These are phyloP conservation scores for Beauveria bassiana DNA, from an alignment of 2,329 filamentous ascomycete species.

Conservation along the genomic window DNA sequence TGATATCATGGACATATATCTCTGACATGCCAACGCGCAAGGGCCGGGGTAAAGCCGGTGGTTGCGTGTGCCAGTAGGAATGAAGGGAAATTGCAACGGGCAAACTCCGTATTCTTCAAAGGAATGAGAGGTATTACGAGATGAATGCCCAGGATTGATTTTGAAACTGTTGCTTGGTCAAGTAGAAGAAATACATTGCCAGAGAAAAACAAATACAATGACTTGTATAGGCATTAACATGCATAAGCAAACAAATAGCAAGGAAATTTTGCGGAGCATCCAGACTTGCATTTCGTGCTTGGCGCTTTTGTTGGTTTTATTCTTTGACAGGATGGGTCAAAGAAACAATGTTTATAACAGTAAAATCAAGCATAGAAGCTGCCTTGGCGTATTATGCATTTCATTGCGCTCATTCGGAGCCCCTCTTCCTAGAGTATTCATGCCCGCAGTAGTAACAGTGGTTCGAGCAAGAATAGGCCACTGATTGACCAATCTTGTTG, in stretches of 20 bases:
- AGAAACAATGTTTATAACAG: no score
- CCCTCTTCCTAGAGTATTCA: not conserved
- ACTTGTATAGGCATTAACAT: not conserved
- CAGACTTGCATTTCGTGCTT: not conserved
- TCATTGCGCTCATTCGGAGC: not conserved
- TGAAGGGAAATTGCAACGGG: no score
- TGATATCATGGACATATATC: no score
- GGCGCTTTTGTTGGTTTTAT: not conserved
- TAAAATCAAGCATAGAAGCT: no score
- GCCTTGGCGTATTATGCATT: no score
- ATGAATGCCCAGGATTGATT: not conserved
- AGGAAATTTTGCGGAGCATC: not conserved
- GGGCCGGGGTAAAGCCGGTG: no score
- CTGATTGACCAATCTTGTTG: not conserved
- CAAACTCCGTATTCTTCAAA: no score
- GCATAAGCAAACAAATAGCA: slow-evolving; percentile 1
- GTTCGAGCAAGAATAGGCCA: no score
- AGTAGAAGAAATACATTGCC: not conserved
- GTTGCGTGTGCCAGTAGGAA: no score
- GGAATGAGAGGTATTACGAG: not conserved
- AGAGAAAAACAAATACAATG: not conserved
- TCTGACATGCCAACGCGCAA: no score
- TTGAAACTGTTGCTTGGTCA: not conserved
- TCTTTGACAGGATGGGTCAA: no score
- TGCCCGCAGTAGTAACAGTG: no score